These are phyloP conservation scores for Daldinia sp. DNA, from an alignment of 2,329 filamentous ascomycete genomes.

Conservation along the genomic window DNA sequence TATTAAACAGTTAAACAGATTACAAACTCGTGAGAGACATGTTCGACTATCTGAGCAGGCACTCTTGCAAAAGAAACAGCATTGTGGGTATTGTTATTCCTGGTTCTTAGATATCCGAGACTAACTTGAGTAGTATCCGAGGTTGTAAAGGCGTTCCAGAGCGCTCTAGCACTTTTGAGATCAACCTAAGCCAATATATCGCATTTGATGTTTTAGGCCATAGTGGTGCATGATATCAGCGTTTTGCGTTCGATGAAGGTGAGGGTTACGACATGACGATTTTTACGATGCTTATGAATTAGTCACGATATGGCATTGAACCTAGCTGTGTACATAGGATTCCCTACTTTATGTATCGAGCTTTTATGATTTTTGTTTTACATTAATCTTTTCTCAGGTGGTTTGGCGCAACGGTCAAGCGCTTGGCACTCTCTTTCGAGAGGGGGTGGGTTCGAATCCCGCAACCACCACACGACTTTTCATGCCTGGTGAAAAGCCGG, in stretches of 20 bases:
- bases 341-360: not conserved
- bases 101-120: conserved; percentile 24
- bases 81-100: conserved; percentile 70
- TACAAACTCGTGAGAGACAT: conserved; percentile 82
- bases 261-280: conserved; percentile 36
- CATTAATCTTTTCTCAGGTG: not conserved
- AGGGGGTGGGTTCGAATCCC: too few species aligned
- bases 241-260: conserved; percentile 18
- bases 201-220: conserved; percentile 8
- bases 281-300: conserved; percentile 36
- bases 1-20: conserved; percentile 57
- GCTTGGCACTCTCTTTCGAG: too few species aligned
- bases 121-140: conserved; percentile 59
- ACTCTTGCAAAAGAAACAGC: conserved; percentile 79
- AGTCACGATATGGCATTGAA: conserved; percentile 22
- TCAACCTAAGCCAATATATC: conserved; percentile 39
- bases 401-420: too few species aligned
- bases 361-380: not conserved
- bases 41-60: conserved; percentile 79
- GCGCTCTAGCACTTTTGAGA: conserved; percentile 67
- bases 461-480: too few species aligned
- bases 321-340: conserved; percentile 22
- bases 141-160: conserved; percentile 73
- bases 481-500: too few species aligned
- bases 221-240: not conserved